These are phyloP conservation scores for Barnettozyma californica DNA, from an alignment of 805 yeast genomes.

Conservation along the genomic window DNA sequence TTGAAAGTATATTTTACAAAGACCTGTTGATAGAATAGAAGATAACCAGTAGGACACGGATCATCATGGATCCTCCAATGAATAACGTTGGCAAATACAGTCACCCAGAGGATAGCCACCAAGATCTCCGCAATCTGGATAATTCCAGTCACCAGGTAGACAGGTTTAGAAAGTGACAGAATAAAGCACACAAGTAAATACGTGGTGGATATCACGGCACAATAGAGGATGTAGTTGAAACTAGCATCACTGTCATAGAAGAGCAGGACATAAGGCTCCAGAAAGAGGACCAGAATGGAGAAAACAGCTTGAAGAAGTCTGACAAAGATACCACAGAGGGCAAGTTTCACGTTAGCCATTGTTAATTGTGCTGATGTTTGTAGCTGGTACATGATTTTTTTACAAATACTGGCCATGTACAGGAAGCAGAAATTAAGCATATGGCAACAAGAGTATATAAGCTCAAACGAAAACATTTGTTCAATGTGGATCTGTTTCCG, in stretches of 20 bases:
- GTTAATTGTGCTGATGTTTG: neutral
- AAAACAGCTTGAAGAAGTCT: neutral
- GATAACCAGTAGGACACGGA: neutral
- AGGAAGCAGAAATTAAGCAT: too few relatives aligned
- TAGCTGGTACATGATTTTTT: too few relatives aligned
- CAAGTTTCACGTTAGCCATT: slow-evolving; percentile 1
- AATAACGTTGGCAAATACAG: neutral
- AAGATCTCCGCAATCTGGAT: neutral
- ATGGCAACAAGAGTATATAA: too few relatives aligned
- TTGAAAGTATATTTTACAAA: neutral
- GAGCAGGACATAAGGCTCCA: neutral
- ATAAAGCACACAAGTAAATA: neutral
- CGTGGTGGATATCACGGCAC: slow-evolving; percentile 1
- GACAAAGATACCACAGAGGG: slow-evolving; percentile 1
- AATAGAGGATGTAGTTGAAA: neutral
- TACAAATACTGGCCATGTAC: too few relatives aligned
- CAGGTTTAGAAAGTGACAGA: neutral
- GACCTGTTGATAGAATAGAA: neutral
- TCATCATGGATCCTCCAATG: neutral
- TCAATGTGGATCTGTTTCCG: too few relatives aligned
- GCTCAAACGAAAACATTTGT: too few relatives aligned
- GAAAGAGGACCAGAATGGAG: neutral
- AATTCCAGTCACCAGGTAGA: neutral
- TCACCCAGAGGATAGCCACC: neutral
- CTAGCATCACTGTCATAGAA: neutral